A percentile compares a stretch with the other conserved stretches of the same genome.
Conservation (phyloP, 257 asterid genomes). For the Salvia splendens region DNA sequence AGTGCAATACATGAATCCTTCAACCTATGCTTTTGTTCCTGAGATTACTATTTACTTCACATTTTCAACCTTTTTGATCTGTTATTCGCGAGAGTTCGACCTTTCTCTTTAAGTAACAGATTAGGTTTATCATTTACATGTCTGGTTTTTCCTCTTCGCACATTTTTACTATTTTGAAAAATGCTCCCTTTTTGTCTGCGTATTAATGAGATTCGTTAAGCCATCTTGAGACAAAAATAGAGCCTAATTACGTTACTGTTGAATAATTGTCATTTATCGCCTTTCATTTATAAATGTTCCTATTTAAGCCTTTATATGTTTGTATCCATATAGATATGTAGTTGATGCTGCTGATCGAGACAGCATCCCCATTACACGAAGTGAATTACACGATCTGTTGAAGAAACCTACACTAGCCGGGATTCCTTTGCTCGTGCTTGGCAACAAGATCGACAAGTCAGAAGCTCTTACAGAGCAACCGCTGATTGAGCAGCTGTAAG, state of each 20-base stretch:
- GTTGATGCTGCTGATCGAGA: slow-evolving; percentile 97
- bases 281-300: not conserved
- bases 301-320: not conserved
- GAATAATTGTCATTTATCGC: not conserved
- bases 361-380: slow-evolving; percentile 75
- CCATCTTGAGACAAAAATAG: not conserved
- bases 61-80: not conserved
- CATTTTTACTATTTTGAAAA: not conserved
- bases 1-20: not conserved
- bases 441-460: slow-evolving; percentile 88
- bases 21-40: not conserved
- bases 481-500: slow-evolving; percentile 84
- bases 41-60: not conserved
- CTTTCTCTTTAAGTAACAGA: not conserved
- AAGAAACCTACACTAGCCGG: slow-evolving; percentile 69
- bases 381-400: slow-evolving; percentile 74
- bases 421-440: slow-evolving; percentile 82
- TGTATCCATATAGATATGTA: slow-evolving; percentile 54
- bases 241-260: not conserved
- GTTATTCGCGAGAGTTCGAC: not conserved
- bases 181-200: not conserved
- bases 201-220: not conserved
- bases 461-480: slow-evolving; percentile 82
- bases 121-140: not conserved
- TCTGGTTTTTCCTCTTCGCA: not conserved